phyloP scores from a whole-genome alignment of 140 eudicot genomes.

The Flaveria floridana region DNA sequence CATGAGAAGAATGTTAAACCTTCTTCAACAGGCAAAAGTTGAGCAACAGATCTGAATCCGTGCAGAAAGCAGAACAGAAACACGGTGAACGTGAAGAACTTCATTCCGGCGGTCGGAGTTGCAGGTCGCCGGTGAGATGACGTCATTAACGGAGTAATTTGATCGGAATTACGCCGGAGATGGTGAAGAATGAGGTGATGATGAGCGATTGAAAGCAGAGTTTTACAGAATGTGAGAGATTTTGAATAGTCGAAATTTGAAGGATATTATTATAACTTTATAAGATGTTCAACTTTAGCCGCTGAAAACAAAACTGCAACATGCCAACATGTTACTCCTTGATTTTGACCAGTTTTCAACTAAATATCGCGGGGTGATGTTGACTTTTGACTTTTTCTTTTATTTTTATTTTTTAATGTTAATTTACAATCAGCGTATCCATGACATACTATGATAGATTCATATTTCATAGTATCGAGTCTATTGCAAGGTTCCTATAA shows the following conservation, averaged over 20 bases:
- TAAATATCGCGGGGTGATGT: constrained; percentile 17
- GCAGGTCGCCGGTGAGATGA: constrained; percentile 27
- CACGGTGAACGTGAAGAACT: constrained; percentile 12
- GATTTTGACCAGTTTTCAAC: constrained; percentile 28
- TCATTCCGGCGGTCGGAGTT: constrained; percentile 25
- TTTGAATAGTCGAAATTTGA: constrained; percentile 2
- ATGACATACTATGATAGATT: too few species aligned
- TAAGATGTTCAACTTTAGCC: background rate
- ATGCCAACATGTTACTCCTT: background rate
- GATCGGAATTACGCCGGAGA: constrained; percentile 16
- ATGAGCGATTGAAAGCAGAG: background rate
- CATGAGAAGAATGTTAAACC: constrained; percentile 34
- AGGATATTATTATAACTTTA: constrained; percentile 11
- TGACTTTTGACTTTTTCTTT: constrained; percentile 11
- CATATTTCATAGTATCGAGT: too few species aligned
- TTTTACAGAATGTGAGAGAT: constrained; percentile 17
- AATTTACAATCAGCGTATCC: background rate
- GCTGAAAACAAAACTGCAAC: constrained; percentile 11
- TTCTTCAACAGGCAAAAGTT: constrained; percentile 65
- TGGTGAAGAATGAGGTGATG: constrained; percentile 6
- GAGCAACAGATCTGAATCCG: constrained; percentile 43
- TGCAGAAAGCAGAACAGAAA: constrained; percentile 16
- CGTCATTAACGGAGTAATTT: constrained; percentile 4
- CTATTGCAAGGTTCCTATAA: too few species aligned
- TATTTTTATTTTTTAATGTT: too few species aligned